Evolutionary conservation across 768 basidiomycete species (phyloP).

Genomic region (Stropharia rugosoannulata): DNA sequence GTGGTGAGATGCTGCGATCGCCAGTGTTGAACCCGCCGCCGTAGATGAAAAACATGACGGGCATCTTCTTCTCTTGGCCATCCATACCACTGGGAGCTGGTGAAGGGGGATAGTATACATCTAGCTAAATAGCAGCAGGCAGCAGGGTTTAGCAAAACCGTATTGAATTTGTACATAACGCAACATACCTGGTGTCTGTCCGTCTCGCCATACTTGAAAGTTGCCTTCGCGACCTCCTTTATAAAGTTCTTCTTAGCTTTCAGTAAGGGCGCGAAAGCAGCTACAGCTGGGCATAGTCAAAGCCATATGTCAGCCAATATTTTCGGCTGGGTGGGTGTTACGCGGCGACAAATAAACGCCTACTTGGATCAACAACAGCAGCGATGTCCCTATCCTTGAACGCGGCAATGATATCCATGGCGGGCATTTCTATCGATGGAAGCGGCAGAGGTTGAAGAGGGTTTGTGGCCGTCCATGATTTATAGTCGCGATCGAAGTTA

Average conservation of each 20-base stretch:
- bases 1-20: conserved; percentile 39
- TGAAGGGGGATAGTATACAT: conserved; percentile 59
- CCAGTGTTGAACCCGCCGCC: conserved; percentile 64
- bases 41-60: conserved; percentile 63
- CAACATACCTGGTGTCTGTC: conserved; percentile 46
- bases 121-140: conserved; percentile 42
- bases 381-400: conserved; percentile 19
- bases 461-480: too few relatives aligned
- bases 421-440: neutral
- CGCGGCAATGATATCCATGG: conserved; percentile 22
- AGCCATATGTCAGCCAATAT: neutral
- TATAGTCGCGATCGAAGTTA: too few relatives aligned
- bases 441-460: too few relatives aligned
- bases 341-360: conserved; percentile 13
- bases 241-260: conserved; percentile 48
- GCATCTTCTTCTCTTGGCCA: conserved; percentile 25
- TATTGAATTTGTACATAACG: neutral
- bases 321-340: neutral
- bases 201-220: conserved; percentile 55
- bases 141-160: neutral
- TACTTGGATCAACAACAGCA: conserved; percentile 24
- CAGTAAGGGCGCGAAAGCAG: conserved; percentile 49
- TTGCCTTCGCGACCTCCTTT: conserved; percentile 43
- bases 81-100: conserved; percentile 1
- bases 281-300: conserved; percentile 34